Percentiles rank a stretch among this genome's conserved stretches.
Conservation (phyloP, 768 basidiomycete species). For the Agaricus sinodeliciosus region DNA sequence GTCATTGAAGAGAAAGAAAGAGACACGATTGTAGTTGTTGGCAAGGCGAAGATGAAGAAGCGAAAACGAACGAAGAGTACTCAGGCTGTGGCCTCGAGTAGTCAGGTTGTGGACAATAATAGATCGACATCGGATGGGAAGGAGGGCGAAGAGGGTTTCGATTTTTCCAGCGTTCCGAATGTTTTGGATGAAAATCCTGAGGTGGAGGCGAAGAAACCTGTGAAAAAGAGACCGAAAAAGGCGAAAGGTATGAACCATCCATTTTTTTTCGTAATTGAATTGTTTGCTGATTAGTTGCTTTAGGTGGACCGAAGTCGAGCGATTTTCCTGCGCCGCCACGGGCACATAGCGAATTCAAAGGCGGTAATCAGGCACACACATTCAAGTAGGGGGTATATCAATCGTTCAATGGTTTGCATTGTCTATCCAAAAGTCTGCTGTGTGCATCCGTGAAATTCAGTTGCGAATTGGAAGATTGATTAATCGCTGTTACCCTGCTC, state of each 20-base stretch:
- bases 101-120: neutral
- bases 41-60: slow-evolving; percentile 57
- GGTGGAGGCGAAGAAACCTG: slow-evolving; percentile 27
- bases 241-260: slow-evolving; percentile 29
- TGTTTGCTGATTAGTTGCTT: slow-evolving; percentile 11
- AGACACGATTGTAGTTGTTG: slow-evolving; percentile 70
- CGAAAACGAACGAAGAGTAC: slow-evolving; percentile 43
- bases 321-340: slow-evolving; percentile 62
- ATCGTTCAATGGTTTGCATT: too few relatives aligned
- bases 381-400: slow-evolving; percentile 39
- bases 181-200: slow-evolving; percentile 55
- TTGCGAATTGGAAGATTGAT: too few relatives aligned
- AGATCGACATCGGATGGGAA: slow-evolving; percentile 5
- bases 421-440: too few relatives aligned
- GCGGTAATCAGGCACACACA: slow-evolving; percentile 65
- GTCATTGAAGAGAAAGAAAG: slow-evolving; percentile 35
- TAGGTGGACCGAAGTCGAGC: slow-evolving; percentile 41
- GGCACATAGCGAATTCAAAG: slow-evolving; percentile 57
- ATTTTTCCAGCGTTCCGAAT: slow-evolving; percentile 65
- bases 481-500: too few relatives aligned
- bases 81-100: neutral
- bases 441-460: too few relatives aligned
- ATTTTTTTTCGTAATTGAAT: slow-evolving; percentile 27
- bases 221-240: slow-evolving; percentile 42
- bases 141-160: slow-evolving; percentile 43